Evolutionary conservation across 2,329 filamentous ascomycete species (phyloP), one percentile per base, ranked within the genome.

Genomic region (Fusarium coicis): DNA sequence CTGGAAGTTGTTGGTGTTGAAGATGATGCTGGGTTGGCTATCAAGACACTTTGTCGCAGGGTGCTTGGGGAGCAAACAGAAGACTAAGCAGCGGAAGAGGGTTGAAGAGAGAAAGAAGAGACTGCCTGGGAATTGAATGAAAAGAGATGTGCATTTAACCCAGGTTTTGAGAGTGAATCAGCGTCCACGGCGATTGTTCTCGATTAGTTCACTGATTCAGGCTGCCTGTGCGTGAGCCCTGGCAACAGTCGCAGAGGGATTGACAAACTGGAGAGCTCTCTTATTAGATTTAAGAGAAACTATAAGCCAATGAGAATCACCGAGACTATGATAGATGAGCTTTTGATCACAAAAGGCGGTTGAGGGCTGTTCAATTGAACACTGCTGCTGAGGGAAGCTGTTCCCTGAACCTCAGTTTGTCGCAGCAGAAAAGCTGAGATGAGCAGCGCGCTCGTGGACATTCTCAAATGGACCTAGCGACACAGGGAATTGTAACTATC

Each of bases 401-500:
- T 47, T 36, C 21, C 6, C 18, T 16, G 15, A 23, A 23, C 7
- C 34, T 21, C 15, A 18, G 8, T 8, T 2, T 15, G 3, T n/a
- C 10, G 8, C 10, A 18, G 28, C 5, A 0, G 16, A 39, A 52
- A 9, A 32, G 14, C 1, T 5, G 8, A 10, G 12, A 37, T 4
- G 26, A 16, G 32, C 1, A 19, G 5, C 5, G 7, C 12, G 2
- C 10, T n/a, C 5, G 11, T 26, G 10, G 4, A 14, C 10, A 10
- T 10, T 16, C 1, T 47, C 1, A 6, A 9, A 18, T 11, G 8
- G 10, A 3, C 1, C 7, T 10, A 18, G 54, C 10, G 54, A 49
- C 15, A 36, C 23, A 8, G 4, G 0, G 0, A 1, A 49, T 18
- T 12, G 1, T 1, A 7, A 11, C 5, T 1, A 7, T 0, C 0